phyloP scores from a whole-genome alignment of 2,329 filamentous ascomycete genomes.

The Clonostachys byssicola region DNA sequence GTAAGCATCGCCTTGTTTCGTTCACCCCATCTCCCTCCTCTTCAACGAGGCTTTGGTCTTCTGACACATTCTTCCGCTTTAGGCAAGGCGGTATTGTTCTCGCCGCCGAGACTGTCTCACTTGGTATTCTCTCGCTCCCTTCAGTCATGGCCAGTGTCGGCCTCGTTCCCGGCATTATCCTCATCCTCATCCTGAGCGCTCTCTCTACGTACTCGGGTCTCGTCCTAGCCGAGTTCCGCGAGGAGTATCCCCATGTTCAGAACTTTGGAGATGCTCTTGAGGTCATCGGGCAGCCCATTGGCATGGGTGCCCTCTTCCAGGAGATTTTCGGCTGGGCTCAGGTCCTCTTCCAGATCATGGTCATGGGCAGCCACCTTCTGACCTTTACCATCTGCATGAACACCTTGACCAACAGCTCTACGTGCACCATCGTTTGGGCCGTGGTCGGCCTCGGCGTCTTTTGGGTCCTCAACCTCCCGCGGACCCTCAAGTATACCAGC shows the following conservation, averaged over 20 bases:
- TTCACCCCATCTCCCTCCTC: neutral
- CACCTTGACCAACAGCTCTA: constrained; percentile 52
- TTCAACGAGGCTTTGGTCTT: neutral
- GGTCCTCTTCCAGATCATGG: constrained; percentile 60
- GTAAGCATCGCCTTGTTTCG: constrained; percentile 12
- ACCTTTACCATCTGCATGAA: constrained; percentile 66
- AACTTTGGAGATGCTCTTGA: constrained; percentile 64
- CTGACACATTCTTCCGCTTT: neutral
- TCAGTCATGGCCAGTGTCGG: constrained; percentile 70
- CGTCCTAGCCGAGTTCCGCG: constrained; percentile 62
- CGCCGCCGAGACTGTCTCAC: constrained; percentile 38
- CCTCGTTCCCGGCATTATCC: constrained; percentile 66
- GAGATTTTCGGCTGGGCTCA: constrained; percentile 57
- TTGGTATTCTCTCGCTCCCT: constrained; percentile 66
- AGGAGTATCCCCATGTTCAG: constrained; percentile 63
- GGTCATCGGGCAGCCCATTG: constrained; percentile 40
- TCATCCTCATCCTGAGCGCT: constrained; percentile 63
- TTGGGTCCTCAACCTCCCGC: constrained; percentile 53
- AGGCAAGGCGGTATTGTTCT: constrained; percentile 39
- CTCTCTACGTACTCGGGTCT: constrained; percentile 62
- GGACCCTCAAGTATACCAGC: constrained; percentile 59
- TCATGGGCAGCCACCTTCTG: constrained; percentile 66
- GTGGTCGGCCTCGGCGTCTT: constrained; percentile 56
- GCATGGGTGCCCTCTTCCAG: constrained; percentile 47
- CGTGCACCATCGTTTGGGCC: constrained; percentile 61